Conservation (phyloP, 306 rosid genomes). For the Castanea sativa region DNA sequence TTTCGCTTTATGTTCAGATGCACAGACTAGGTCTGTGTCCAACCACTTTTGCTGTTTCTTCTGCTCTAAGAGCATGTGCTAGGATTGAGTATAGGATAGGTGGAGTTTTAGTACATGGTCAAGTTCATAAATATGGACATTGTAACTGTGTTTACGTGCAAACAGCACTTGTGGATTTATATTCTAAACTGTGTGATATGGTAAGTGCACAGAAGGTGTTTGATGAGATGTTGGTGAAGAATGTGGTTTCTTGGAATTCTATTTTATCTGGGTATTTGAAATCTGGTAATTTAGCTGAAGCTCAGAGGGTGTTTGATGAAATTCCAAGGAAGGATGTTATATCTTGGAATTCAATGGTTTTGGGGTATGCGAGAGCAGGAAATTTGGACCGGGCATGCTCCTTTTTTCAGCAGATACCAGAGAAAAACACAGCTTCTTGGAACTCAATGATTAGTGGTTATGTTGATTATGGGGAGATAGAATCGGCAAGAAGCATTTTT, state of each 20-base stretch:
- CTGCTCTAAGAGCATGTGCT: slow-evolving; percentile 71
- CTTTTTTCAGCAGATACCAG: slow-evolving; percentile 56
- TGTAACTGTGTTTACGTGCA: slow-evolving; percentile 60
- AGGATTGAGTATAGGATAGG: slow-evolving; percentile 30
- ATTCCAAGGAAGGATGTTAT: slow-evolving; percentile 61
- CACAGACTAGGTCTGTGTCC: slow-evolving; percentile 56
- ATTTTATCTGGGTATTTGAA: slow-evolving; percentile 58
- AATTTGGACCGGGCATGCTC: slow-evolving; percentile 51
- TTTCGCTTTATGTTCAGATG: slow-evolving; percentile 60
- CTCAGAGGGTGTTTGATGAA: slow-evolving; percentile 45
- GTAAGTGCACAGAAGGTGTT: slow-evolving; percentile 49
- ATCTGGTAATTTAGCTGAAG: slow-evolving; percentile 47
- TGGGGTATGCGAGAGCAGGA: slow-evolving; percentile 52
- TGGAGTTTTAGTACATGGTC: slow-evolving; percentile 61
- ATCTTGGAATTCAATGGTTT: slow-evolving; percentile 77
- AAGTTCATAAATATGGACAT: slow-evolving; percentile 55
- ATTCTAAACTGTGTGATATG: slow-evolving; percentile 54
- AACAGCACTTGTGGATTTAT: slow-evolving; percentile 63
- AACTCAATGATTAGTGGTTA: slow-evolving; percentile 67
- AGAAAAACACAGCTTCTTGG: slow-evolving; percentile 67
- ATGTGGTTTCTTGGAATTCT: slow-evolving; percentile 85
- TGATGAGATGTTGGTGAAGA: slow-evolving; percentile 56
- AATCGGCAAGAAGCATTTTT: slow-evolving; percentile 47
- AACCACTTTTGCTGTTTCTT: slow-evolving; percentile 54
- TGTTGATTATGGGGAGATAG: slow-evolving; percentile 40